phyloP scores from a whole-genome alignment of 495 filamentous ascomycete genomes.

The Talaromyces thailandensis region DNA sequence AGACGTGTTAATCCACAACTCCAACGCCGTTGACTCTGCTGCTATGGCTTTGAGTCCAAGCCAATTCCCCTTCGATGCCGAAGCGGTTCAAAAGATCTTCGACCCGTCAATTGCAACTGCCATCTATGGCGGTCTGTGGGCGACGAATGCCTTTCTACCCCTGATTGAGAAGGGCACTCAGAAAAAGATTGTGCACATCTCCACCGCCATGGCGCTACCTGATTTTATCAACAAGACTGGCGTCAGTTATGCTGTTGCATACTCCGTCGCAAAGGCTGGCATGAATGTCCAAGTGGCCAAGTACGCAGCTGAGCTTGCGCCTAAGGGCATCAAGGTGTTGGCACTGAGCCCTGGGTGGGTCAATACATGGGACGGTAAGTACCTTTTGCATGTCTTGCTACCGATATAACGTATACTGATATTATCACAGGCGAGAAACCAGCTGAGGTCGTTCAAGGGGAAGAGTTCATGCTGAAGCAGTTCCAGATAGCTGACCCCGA shows the following conservation, averaged over 20 bases:
- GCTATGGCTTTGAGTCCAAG: constrained; percentile 9
- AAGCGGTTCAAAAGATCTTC: constrained; percentile 9
- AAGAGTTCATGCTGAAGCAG: constrained; percentile 11
- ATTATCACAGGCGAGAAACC: constrained; percentile 12
- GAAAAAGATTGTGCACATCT: constrained; percentile 40
- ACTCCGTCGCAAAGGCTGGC: constrained; percentile 29
- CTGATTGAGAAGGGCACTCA: constrained; percentile 31
- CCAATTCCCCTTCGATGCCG: constrained; percentile 15
- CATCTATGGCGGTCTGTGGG: constrained; percentile 15
- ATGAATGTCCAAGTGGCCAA: constrained; percentile 36
- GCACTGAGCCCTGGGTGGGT: constrained; percentile 26
- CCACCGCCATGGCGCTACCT: constrained; percentile 33
- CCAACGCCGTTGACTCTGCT: constrained; percentile 20
- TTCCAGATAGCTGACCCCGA: constrained; percentile 10
- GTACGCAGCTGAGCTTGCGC: constrained; percentile 22
- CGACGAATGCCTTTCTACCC: constrained; percentile 33
- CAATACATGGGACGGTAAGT: constrained; percentile 19
- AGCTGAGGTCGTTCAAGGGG: constrained; percentile 7
- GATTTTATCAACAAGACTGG: constrained; percentile 25
- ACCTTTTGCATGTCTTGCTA: neutral
- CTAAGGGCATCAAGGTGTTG: constrained; percentile 22
- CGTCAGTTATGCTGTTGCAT: constrained; percentile 16
- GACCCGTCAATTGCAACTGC: constrained; percentile 10
- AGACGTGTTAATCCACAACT: constrained; percentile 40
- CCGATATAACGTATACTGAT: constrained; percentile 2